Conservation (phyloP, 345 rosid species). For the Murraya koenigii region DNA sequence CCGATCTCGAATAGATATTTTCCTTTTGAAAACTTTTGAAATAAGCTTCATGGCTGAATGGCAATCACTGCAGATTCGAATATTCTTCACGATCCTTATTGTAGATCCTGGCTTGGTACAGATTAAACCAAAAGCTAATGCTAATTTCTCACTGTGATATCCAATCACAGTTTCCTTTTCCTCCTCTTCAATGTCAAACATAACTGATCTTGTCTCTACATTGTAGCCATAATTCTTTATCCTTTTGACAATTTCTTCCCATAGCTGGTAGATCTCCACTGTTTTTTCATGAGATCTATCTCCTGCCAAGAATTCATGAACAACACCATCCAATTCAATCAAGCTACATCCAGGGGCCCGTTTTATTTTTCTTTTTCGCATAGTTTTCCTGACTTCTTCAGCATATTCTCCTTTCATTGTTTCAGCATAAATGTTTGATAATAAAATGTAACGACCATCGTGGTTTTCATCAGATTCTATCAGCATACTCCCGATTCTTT, state of each 20-base stretch:
- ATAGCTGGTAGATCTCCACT: constrained; percentile 8
- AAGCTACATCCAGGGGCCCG: constrained; percentile 34
- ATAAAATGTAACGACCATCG: constrained; percentile 28
- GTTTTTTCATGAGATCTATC: constrained; percentile 14
- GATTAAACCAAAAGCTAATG: constrained; percentile 15
- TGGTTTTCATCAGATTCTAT: constrained; percentile 15
- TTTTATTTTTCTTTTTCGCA: constrained; percentile 23
- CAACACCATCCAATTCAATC: constrained; percentile 31
- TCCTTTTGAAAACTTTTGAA: constrained; percentile 7
- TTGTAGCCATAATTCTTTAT: constrained; percentile 17
- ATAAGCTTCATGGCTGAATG: constrained; percentile 17
- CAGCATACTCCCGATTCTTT: constrained; percentile 20
- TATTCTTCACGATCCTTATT: constrained; percentile 13
- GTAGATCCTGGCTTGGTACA: constrained; percentile 8
- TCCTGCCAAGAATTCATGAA: constrained; percentile 30
- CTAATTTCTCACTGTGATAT: constrained; percentile 19
- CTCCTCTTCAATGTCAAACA: constrained; percentile 15
- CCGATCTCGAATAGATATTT: constrained; percentile 13
- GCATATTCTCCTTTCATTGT: constrained; percentile 27
- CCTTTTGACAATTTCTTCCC: constrained; percentile 7
- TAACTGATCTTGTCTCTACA: not conserved
- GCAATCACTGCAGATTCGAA: constrained; percentile 18
- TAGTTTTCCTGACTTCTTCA: constrained; percentile 27
- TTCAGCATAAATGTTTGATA: constrained; percentile 31
- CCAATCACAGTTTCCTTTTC: constrained; percentile 18